Evolutionary conservation across 352 stramenopile genomes (phyloP).

Genomic region (Phytophthora foliorum): DNA sequence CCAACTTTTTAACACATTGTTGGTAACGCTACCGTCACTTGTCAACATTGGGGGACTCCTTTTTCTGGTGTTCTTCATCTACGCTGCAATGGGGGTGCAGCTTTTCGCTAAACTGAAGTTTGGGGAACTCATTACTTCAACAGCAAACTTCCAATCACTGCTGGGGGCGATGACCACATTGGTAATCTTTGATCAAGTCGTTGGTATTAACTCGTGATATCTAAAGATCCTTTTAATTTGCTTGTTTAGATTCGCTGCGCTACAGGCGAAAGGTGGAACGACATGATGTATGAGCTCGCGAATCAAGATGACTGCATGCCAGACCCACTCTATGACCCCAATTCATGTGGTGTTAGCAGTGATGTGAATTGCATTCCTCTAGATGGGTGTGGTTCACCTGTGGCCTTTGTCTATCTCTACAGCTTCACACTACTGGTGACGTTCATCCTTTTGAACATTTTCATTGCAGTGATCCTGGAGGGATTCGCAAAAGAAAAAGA

Average conservation of each 20-base stretch:
- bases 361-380: constrained; percentile 57
- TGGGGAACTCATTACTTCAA: constrained; percentile 67
- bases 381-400: constrained; percentile 75
- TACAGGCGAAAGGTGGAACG: constrained; percentile 94
- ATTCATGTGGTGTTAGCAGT: constrained; percentile 72
- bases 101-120: constrained; percentile 91
- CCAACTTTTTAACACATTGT: constrained; percentile 90
- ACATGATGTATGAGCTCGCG: constrained; percentile 91
- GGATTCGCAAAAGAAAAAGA: constrained; percentile 88
- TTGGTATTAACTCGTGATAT: background rate
- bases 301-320: constrained; percentile 50
- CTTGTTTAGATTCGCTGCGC: constrained; percentile 86
- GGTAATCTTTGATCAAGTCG: constrained; percentile 24
- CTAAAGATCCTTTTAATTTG: constrained; percentile 28
- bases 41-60: constrained; percentile 90
- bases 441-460: constrained; percentile 93
- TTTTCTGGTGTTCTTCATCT: constrained; percentile 94
- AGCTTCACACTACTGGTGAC: constrained; percentile 91
- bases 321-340: constrained; percentile 59
- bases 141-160: constrained; percentile 91
- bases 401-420: constrained; percentile 86
- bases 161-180: constrained; percentile 73
- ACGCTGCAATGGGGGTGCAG: constrained; percentile 90
- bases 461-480: constrained; percentile 94
- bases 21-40: constrained; percentile 87